Evolutionary conservation across 208 protist genomes (phyloP).

Genomic region (Strigomonas culicis): DNA sequence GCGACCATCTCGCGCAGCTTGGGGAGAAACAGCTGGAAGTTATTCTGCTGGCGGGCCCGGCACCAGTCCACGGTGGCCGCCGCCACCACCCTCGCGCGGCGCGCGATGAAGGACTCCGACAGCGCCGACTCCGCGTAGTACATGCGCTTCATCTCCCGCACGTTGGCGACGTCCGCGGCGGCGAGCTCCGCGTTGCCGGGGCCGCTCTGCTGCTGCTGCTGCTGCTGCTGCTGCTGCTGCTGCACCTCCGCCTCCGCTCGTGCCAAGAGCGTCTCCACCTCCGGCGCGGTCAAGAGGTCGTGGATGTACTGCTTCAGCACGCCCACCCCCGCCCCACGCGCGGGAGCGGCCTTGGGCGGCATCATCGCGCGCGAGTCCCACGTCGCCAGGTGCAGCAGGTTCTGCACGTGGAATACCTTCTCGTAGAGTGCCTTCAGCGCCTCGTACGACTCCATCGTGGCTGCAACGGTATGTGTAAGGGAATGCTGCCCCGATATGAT

Average conservation of each 20-base stretch:
- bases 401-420: constrained; percentile 26
- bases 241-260: neutral
- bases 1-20: constrained; percentile 43
- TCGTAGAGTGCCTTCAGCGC: constrained; percentile 38
- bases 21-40: constrained; percentile 40
- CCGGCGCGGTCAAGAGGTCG: constrained; percentile 23
- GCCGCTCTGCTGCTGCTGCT: constrained; percentile 24
- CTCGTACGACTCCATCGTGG: constrained; percentile 32
- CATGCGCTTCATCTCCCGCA: constrained; percentile 42
- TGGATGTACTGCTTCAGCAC: constrained; percentile 36
- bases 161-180: constrained; percentile 33
- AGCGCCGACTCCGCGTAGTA: constrained; percentile 27
- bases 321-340: constrained; percentile 28
- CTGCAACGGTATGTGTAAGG: too few relatives aligned
- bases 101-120: constrained; percentile 31
- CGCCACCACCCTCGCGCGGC: constrained; percentile 27
- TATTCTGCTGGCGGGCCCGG: constrained; percentile 38
- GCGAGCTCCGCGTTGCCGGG: constrained; percentile 17
- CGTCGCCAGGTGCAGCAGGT: constrained; percentile 23
- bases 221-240: constrained; percentile 4
- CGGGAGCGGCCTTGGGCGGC: constrained; percentile 29
- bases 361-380: constrained; percentile 62
- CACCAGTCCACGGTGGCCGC: constrained; percentile 30
- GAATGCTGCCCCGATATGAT: too few relatives aligned
- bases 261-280: neutral